Percentiles rank a stretch among this genome's conserved stretches.
phyloP scores from a whole-genome alignment of 2,329 filamentous ascomycete species.

The Diaporthe batatas region DNA sequence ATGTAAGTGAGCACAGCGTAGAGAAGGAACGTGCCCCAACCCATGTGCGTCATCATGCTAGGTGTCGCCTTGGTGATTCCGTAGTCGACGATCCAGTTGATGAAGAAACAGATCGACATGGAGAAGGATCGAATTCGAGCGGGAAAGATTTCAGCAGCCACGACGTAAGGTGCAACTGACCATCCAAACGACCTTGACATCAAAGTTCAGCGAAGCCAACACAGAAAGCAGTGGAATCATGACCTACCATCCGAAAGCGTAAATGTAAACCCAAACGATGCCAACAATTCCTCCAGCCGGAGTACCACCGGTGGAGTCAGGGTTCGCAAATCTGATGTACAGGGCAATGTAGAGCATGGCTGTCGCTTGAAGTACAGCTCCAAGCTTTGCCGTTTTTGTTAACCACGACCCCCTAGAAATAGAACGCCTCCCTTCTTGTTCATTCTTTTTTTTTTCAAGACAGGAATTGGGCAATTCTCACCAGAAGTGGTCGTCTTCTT shows the following conservation, averaged over 20 bases:
- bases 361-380: slow-evolving; percentile 46
- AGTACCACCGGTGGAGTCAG: slow-evolving; percentile 50
- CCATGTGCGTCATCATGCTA: slow-evolving; percentile 53
- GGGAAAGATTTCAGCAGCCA: slow-evolving; percentile 52
- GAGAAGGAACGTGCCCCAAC: slow-evolving; percentile 53
- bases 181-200: slow-evolving; percentile 44
- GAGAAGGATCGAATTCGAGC: slow-evolving; percentile 50
- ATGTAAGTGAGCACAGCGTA: slow-evolving; percentile 53
- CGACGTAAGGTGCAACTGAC: slow-evolving; percentile 48
- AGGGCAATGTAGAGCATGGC: slow-evolving; percentile 49
- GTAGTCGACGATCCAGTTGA: slow-evolving; percentile 53
- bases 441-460: too few relatives aligned
- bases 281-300: slow-evolving; percentile 56
- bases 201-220: slow-evolving; percentile 35
- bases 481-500: slow-evolving; percentile 48
- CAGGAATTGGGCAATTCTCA: not conserved
- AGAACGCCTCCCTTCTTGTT: not conserved
- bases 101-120: slow-evolving; percentile 49
- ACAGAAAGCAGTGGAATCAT: too few relatives aligned
- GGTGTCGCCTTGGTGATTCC: slow-evolving; percentile 51
- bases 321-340: slow-evolving; percentile 53
- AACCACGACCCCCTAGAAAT: not conserved
- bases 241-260: slow-evolving; percentile 46
- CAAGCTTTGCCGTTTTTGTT: slow-evolving; percentile 19
- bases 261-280: slow-evolving; percentile 54